Base-by-base conservation (phyloP, 2,329 filamentous ascomycete genomes). In the Scedosporium apiospermum region DNA sequence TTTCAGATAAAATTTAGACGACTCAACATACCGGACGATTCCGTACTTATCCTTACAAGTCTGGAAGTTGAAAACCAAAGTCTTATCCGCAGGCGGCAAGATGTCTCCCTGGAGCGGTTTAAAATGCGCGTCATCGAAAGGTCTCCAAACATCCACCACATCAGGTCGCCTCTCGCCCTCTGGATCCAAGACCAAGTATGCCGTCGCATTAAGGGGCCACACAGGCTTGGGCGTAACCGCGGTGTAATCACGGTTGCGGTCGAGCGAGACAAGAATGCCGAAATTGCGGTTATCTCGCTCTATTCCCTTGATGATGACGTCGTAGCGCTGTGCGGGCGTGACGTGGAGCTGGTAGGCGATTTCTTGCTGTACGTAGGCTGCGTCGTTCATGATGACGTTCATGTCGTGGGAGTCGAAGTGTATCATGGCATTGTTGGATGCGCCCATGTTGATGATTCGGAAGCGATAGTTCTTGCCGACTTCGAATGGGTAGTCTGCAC, bases 1-100 rank as follows among this genome's bases (percentile, higher is more conserved):
- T 44, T 1, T 49, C 53, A 12, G 18, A 30, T 14, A 38, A 6
- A 60, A 9, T n/a, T 18, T 34, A 60, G n/a, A 38, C 26, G 9
- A 41, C 9, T 16, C 14, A 23, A 63, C 68, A 66, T 69, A 79
- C 77, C 89, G 88, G 62, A 78, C 80, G 42, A 83, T 81, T 6
- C 84, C 85, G 67, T 90, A 82, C 38, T 73, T 76, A 46, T 90
- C 81, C 41, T 80, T 77, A 70, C 85, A 82, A 75, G 87, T 87
- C 58, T 73, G 68, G 62, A 85, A 80, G 69, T 77, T 74, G 4
- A 90, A 77, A 21, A 77, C 77, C 65, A 89, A 78, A 16, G 80
- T 78, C 68, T 82, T 77, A 69, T 83, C 78, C 1, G 86, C 81
- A 0, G 81, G 72, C 7, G 78, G 76, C n/a, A 79, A 77, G 1